These are phyloP conservation scores for Raddia guianensis DNA, from an alignment of 176 grass and related monocot species.

Conservation along the genomic window DNA sequence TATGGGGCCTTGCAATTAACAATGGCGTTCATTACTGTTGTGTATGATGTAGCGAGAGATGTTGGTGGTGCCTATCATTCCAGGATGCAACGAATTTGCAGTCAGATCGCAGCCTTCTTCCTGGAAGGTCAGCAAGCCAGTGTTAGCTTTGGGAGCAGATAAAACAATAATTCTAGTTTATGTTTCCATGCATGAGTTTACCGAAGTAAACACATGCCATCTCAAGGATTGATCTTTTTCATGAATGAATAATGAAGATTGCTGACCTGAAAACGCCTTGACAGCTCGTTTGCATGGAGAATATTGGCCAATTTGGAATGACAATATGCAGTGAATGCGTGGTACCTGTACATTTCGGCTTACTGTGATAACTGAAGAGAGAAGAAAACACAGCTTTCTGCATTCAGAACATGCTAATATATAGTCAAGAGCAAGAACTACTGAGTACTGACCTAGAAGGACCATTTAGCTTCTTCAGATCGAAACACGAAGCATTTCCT, in stretches of 20 bases:
- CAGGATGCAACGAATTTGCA: slow-evolving; percentile 85
- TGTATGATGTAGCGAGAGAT: slow-evolving; percentile 49
- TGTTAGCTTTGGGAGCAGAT: slow-evolving; percentile 7
- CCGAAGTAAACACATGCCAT: not conserved
- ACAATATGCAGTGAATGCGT: slow-evolving; percentile 38
- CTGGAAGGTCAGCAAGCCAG: slow-evolving; percentile 38
- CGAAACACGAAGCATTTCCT: slow-evolving; percentile 50
- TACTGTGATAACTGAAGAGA: not conserved
- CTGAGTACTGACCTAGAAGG: slow-evolving; percentile 49
- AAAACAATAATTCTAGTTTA: not conserved
- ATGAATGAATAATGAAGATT: slow-evolving; percentile 3
- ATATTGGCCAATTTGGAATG: slow-evolving; percentile 83
- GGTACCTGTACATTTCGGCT: slow-evolving; percentile 49
- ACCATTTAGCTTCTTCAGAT: slow-evolving; percentile 60
- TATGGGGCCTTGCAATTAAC: not conserved
- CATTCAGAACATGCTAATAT: not conserved
- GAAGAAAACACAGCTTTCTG: not conserved
- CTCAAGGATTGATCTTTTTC: not conserved
- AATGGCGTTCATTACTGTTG: slow-evolving; percentile 50
- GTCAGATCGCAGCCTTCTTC: slow-evolving; percentile 84
- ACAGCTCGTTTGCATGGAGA: slow-evolving; percentile 77
- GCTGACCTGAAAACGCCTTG: slow-evolving; percentile 56
- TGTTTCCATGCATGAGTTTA: not conserved
- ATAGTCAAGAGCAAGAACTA: not conserved
- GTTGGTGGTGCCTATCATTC: slow-evolving; percentile 57